These are phyloP conservation scores for Silene conica DNA, from an alignment of 148 eudicot species.

Conservation along the genomic window DNA sequence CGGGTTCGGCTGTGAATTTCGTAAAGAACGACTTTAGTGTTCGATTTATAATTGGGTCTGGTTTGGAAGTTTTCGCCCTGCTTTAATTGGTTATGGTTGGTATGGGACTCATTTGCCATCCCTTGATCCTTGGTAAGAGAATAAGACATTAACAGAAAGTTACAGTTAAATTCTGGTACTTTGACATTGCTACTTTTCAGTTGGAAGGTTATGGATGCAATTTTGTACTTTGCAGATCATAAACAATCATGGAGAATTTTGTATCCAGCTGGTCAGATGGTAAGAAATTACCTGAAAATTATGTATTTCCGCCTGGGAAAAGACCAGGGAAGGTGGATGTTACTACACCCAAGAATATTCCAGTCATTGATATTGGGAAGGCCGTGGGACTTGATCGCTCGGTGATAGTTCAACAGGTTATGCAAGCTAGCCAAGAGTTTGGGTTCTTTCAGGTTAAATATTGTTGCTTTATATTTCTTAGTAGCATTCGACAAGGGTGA, in stretches of 20 bases:
- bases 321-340: slow-evolving; percentile 29
- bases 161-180: background rate
- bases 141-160: background rate
- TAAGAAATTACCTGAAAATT: slow-evolving; percentile 25
- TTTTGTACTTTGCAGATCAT: background rate
- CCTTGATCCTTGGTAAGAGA: background rate
- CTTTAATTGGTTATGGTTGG: background rate
- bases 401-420: slow-evolving; percentile 17
- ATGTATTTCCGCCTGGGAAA: slow-evolving; percentile 24
- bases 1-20: no score
- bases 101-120: background rate
- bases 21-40: no score
- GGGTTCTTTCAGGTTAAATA: slow-evolving; percentile 36
- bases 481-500: background rate
- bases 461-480: background rate
- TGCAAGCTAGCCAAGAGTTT: slow-evolving; percentile 33
- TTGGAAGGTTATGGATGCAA: background rate
- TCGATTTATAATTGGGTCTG: no score
- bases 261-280: slow-evolving; percentile 33
- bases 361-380: slow-evolving; percentile 28
- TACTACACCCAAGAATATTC: slow-evolving; percentile 16
- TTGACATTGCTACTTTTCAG: background rate
- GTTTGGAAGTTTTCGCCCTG: background rate
- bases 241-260: slow-evolving; percentile 23
- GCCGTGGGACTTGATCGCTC: slow-evolving; percentile 2